Evolutionary conservation across 139 green algal genomes (phyloP).

Genomic region (Desmodesmus armatus): DNA sequence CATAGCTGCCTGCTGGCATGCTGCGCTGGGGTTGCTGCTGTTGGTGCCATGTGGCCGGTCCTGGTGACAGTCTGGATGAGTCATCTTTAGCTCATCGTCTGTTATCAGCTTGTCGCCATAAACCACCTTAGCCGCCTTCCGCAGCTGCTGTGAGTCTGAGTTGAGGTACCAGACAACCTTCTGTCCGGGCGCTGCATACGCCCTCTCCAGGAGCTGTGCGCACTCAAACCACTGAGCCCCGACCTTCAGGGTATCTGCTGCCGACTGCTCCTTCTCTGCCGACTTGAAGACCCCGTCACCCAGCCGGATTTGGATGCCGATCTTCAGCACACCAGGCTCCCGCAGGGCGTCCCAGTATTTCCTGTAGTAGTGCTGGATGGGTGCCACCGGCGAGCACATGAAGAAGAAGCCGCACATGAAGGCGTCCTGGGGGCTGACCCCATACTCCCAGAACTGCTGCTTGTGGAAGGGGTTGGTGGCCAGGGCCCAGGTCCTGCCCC

Average conservation of each 20-base stretch:
- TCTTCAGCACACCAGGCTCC: background rate
- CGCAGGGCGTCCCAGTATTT: constrained; percentile 14
- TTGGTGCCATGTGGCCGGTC: background rate
- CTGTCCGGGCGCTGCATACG: background rate
- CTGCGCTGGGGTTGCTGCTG: background rate
- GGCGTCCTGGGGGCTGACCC: constrained; percentile 4
- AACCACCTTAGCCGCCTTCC: background rate
- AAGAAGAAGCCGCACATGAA: constrained; percentile 53
- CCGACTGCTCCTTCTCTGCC: background rate
- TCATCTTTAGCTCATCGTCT: background rate
- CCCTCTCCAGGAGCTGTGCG: background rate
- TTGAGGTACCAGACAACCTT: constrained; percentile 39
- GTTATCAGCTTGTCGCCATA: constrained; percentile 36
- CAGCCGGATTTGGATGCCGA: constrained; percentile 39
- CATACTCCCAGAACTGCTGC: background rate
- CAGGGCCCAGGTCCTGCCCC: constrained; percentile 1
- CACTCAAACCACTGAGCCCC: no score
- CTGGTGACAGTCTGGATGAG: constrained; percentile 9
- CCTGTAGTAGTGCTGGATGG: background rate
- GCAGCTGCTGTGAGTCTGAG: background rate
- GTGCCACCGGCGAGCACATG: constrained; percentile 11
- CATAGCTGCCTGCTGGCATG: background rate
- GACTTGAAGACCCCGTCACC: constrained; percentile 21
- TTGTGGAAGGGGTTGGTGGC: constrained; percentile 28
- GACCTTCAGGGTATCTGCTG: no score